Base-by-base conservation (phyloP, 495 filamentous ascomycete genomes). In the Ascobolus immersus region DNA sequence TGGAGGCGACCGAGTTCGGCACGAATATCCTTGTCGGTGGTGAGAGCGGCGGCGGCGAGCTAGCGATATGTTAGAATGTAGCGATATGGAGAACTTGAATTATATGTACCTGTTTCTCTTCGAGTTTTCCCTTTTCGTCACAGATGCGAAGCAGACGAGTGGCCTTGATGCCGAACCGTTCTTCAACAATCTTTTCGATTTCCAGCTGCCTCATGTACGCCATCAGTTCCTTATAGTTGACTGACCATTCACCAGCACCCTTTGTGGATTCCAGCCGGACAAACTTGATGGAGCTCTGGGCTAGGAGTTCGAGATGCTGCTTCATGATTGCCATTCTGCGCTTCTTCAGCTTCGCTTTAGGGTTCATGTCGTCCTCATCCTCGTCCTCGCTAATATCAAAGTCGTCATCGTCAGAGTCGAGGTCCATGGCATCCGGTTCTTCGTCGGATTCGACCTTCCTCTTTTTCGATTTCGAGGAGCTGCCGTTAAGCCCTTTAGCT, bases 91-190 rank as follows among this genome's bases (percentile, higher is more conserved):
- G 10, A 13, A 11, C 21, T 12, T 10, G 27, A 4, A 13, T 7
- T 25, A 13, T 17, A 38, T 19, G 26, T 39, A 50, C 52, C 24
- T 70, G 67, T 47, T 86, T 90, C 49, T 99, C 86, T 39, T 92
- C 82, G 11, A 93, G 57, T 51, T 84, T 89, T 15, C 86, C 89
- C 44, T 80, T 77, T 32, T 69, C 69, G 26, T 73, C 65, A 11
- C 94, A 65, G 24, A 94, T 75, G 17, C 76, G 72, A 28, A 77
- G 58, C 4, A 94, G 60, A 4, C 82, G 76, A 3, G 73, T 58
- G 3, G 77, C 80, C 30, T 69, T 58, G 12, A 64, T 59, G n/a
- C 76, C 81, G 34, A 74, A 81, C 5, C 69, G 64, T 10, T 75
- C 62, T 29, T 71, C 64, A 28, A 93, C 68, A 17, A 76, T 70